Percentiles rank a stretch among this genome's conserved stretches.
phyloP scores from a whole-genome alignment of 2,329 filamentous ascomycete species.

The Monosporascus sp. region DNA sequence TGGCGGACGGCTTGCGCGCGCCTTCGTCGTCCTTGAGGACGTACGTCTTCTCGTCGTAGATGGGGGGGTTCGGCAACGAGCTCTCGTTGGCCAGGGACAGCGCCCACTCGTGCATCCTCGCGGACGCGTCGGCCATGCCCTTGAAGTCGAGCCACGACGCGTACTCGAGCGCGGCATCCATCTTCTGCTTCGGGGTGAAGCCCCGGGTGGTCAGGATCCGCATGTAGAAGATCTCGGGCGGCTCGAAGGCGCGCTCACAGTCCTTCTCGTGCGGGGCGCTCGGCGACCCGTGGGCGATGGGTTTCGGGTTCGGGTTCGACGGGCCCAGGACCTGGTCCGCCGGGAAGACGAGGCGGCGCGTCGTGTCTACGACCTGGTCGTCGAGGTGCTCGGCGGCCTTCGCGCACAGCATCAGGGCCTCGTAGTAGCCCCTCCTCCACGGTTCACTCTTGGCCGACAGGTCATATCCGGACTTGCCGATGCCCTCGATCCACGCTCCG shows the following conservation, averaged over 20 bases:
- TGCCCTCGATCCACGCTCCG: conserved; percentile 46
- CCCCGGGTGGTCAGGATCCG: conserved; percentile 76
- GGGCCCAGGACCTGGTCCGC: conserved; percentile 72
- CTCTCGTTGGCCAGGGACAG: conserved; percentile 63
- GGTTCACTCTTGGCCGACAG: conserved; percentile 70
- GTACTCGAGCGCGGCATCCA: conserved; percentile 78
- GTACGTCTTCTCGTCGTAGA: conserved; percentile 56
- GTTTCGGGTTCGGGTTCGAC: conserved; percentile 74
- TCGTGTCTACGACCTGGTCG: conserved; percentile 68
- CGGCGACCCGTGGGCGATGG: conserved; percentile 59
- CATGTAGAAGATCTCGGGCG: conserved; percentile 73
- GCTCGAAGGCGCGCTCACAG: conserved; percentile 61
- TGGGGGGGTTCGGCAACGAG: conserved; percentile 26
- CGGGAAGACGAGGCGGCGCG: conserved; percentile 61
- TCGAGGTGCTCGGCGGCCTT: conserved; percentile 76
- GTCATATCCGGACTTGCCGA: conserved; percentile 56
- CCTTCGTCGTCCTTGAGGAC: conserved; percentile 50
- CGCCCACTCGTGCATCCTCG: conserved; percentile 69
- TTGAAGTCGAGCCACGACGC: conserved; percentile 83
- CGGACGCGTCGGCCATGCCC: conserved; percentile 56
- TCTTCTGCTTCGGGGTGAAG: conserved; percentile 69
- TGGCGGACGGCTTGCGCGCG: conserved; percentile 57
- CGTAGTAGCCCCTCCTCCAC: conserved; percentile 83
- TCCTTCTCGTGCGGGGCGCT: conserved; percentile 68
- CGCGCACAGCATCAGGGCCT: conserved; percentile 72